Base-by-base conservation (phyloP, 2,329 filamentous ascomycete genomes). In the Didymella sp. region DNA sequence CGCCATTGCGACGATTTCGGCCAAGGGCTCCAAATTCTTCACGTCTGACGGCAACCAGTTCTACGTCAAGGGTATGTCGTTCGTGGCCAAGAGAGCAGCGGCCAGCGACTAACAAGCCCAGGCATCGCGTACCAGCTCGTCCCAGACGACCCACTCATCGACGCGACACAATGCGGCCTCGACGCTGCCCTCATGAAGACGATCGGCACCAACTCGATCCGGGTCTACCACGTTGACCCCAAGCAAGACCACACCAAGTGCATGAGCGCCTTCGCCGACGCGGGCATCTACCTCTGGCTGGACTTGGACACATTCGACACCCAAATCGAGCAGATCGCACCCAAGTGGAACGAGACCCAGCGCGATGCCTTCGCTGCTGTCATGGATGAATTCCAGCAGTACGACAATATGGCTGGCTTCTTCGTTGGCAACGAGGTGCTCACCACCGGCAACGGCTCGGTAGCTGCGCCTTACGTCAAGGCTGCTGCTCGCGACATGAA, bases 361-460 rank as follows among this genome's bases (percentile, higher is more conserved):
- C 84, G 86, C 64, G 80, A 87, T 53, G 82, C 82, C 27, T 95
- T 90, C 76, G 79, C 84, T 42, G 82, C 82, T 48, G 90, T 93
- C 63, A 85, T 95, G 80, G 91, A 96, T 71, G 83, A 85, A 30
- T 94, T 95, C 76, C 84, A 89, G 41, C 77, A 82, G 45, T 96
- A 89, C 73, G 85, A 92, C 76, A 96, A 96, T 74, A 83, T 90
- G 1, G 86, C 92, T 11, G 56, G 56, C 9, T 90, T 95, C 75
- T 94, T 96, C 68, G 84, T 96, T 57, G 93, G 92, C 62, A 96
- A 96, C 71, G 92, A 96, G 75, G 89, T 95, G 40, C 73, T 96
- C 68, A 89, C 88, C 37, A 80, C 79, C 42, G 69, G 76, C 73
- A 65, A 58, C 38, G 81, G 83, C 58, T 84, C 83, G n/a, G 72